These are phyloP conservation scores for Coemansia sp. DNA, from an alignment of 192 early-diverging fungal genomes.

Conservation along the genomic window DNA sequence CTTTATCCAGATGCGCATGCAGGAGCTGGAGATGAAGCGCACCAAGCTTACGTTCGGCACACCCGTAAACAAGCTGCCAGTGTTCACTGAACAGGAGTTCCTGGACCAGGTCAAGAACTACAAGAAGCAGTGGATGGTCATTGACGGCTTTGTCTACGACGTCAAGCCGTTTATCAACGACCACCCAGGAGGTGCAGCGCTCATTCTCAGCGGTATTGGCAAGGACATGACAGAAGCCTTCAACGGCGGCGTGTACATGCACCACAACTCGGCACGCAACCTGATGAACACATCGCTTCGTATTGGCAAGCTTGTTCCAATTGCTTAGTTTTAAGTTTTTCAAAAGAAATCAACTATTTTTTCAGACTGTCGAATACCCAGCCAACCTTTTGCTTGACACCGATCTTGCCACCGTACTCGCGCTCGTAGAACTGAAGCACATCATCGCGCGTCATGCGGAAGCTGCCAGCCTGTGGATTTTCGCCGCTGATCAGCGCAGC, in stretches of 20 bases:
- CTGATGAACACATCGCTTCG: constrained; percentile 57
- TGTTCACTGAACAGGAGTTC: constrained; percentile 63
- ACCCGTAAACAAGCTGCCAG: constrained; percentile 63
- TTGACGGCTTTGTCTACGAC: constrained; percentile 81
- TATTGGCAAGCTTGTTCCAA: constrained; percentile 35
- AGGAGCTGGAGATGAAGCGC: constrained; percentile 64
- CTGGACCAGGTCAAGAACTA: constrained; percentile 61
- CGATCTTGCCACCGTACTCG: constrained; percentile 63
- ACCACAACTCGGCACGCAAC: constrained; percentile 84
- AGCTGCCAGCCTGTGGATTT: constrained; percentile 59
- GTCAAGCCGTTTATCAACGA: constrained; percentile 74
- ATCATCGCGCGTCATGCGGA: constrained; percentile 56
- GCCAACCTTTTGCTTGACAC: constrained; percentile 56
- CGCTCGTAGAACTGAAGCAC: constrained; percentile 61
- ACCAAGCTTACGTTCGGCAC: constrained; percentile 69
- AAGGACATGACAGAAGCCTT: constrained; percentile 82
- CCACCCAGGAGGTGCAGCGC: constrained; percentile 83
- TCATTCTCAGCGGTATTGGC: constrained; percentile 68
- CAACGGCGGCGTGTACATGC: constrained; percentile 90
- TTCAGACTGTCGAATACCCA: constrained; percentile 6
- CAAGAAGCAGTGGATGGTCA: constrained; percentile 69
- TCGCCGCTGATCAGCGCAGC: constrained; percentile 62
- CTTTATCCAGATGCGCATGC: constrained; percentile 71
- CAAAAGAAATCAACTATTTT: too few species aligned
- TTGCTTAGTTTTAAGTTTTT: constrained; percentile 5